Evolutionary conservation across 1,139 yeast genomes (phyloP), one percentile per base, ranked within the genome.

Genomic region (Lodderomyces theae): DNA sequence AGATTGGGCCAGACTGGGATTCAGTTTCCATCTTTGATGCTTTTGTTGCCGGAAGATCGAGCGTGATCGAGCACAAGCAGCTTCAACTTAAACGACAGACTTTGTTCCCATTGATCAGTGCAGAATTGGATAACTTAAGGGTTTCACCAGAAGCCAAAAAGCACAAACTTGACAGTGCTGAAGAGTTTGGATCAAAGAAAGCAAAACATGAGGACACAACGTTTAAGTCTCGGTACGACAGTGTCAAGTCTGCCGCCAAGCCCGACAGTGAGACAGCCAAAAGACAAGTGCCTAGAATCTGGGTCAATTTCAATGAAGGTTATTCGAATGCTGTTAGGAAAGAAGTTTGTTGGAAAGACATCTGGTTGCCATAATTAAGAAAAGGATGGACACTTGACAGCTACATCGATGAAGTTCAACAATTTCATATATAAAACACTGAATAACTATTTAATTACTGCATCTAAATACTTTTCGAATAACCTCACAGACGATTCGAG

Each of bases 231-330:
- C 26, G 22, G 22, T 32, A 32, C 22, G 35, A 32, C 13, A 10
- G 12, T 7, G 35, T 32, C 6, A 19, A 19, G 11, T 22, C 25
- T 11, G 18, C 24, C 19, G 5, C 18, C 4, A 21, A 19, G 22
- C 10, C 26, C 11, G 25, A 13, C 25, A 13, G 13, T 21, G 35
- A 32, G 13, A 22, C 13, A 5, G 21, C 9, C 5, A 32, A 31
- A n/a, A n/a, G n/a, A 19, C 24, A 18, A 6, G 25, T 29, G 15
- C 44, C 59, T 10, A 69, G 85, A 47, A 84, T 88, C 6, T 92
- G 97, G 97, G 86, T 92, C 12, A 90, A 86, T 56, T 90, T 83
- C 54, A 86, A 86, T 50, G 97, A 90, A 60, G 97, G 98, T 1
- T 90, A 86, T 53, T 86, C 96, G 7, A 86, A 90, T 60, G 98